These are phyloP conservation scores for Collybia sordida DNA, from an alignment of 768 basidiomycete species.

Conservation along the genomic window DNA sequence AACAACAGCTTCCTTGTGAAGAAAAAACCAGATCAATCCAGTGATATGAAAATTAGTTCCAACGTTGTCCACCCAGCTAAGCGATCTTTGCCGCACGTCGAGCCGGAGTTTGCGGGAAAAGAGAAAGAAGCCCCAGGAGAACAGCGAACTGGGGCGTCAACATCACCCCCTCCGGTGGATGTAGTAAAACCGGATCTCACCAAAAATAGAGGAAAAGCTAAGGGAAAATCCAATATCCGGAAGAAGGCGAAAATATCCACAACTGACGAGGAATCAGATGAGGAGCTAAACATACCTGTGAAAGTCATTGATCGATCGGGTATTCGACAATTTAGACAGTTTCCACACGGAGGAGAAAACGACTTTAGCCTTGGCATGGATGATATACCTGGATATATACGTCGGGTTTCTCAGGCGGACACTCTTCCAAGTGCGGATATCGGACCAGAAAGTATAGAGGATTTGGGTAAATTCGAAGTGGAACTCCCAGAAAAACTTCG, in stretches of 20 bases:
- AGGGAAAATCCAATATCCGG: conserved; percentile 23
- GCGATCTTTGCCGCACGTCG: conserved; percentile 38
- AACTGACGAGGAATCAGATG: conserved; percentile 24
- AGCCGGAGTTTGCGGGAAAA: conserved; percentile 20
- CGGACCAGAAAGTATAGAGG: conserved; percentile 17
- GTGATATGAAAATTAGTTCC: not conserved
- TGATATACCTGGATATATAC: conserved; percentile 31
- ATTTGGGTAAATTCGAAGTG: conserved; percentile 43
- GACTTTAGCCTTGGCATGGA: conserved; percentile 32
- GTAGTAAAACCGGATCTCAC: conserved; percentile 22
- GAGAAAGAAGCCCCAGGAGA: conserved; percentile 3
- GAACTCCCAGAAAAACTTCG: conserved; percentile 67
- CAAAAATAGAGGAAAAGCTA: conserved; percentile 39
- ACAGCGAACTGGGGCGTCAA: conserved; percentile 51
- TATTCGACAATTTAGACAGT: too few relatives aligned
- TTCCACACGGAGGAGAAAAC: conserved; percentile 14
- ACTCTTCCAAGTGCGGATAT: conserved; percentile 13
- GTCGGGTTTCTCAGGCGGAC: conserved; percentile 29
- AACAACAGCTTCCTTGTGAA: not conserved
- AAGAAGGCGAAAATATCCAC: conserved; percentile 51
- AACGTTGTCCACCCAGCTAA: conserved; percentile 23
- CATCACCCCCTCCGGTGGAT: conserved; percentile 61
- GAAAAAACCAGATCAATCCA: not conserved
- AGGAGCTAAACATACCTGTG: conserved; percentile 31
- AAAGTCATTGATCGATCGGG: conserved; percentile 31